These are phyloP conservation scores for Yarrowia sp. DNA, from an alignment of 805 yeast species.

Conservation along the genomic window DNA sequence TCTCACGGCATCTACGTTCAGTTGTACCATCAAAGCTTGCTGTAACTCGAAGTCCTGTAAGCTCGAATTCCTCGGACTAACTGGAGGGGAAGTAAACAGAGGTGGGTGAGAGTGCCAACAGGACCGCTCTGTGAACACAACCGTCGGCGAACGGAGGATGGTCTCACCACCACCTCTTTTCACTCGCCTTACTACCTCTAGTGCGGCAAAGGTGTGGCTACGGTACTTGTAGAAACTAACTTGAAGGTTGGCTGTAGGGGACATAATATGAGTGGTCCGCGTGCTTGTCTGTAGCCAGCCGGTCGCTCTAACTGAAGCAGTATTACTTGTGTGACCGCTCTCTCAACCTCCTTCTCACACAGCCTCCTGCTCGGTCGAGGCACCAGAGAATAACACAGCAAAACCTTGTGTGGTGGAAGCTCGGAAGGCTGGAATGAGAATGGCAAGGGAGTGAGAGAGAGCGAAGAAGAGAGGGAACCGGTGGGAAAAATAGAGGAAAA, in stretches of 20 bases:
- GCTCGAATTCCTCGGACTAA: conserved; percentile 21
- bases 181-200: too few species aligned
- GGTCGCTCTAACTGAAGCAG: too few species aligned
- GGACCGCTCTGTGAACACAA: too few species aligned
- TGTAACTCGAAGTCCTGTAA: not conserved
- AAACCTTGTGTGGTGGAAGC: conserved; percentile 30
- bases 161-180: too few species aligned
- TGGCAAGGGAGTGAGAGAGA: not conserved
- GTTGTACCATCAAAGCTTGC: conserved; percentile 2
- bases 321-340: not conserved
- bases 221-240: too few species aligned
- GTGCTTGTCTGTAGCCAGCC: too few species aligned
- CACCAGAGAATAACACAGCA: conserved; percentile 27
- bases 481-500: too few species aligned
- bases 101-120: too few species aligned
- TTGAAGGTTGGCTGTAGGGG: too few species aligned
- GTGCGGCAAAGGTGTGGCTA: conserved; percentile 16
- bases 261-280: too few species aligned
- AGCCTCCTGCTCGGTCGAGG: conserved; percentile 27
- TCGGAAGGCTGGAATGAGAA: conserved; percentile 31
- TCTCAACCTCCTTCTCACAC: conserved; percentile 1
- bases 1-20: not conserved
- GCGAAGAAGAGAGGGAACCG: too few species aligned
- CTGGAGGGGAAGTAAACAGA: not conserved
- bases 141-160: too few species aligned